These are phyloP conservation scores for Lipomyces yamadae DNA, from an alignment of 805 yeast species.

Conservation along the genomic window DNA sequence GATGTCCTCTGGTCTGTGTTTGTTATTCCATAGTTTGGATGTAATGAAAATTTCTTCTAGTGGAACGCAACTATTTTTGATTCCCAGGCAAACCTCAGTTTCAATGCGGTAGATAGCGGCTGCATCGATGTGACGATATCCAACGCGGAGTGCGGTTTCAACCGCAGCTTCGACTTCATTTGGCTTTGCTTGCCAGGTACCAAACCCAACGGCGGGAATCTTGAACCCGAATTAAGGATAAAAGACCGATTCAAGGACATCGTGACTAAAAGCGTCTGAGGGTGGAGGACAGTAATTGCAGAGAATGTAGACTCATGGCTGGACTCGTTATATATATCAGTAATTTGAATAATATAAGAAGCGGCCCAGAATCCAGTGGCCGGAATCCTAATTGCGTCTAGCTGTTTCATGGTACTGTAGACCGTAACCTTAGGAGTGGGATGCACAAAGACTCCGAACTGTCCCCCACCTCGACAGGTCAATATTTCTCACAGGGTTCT, in stretches of 20 bases:
- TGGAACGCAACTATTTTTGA: conserved; percentile 54
- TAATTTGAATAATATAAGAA: too few relatives aligned
- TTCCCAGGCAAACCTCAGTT: conserved; percentile 65
- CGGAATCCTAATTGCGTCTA: too few relatives aligned
- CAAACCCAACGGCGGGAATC: conserved; percentile 73
- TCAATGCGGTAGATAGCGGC: conserved; percentile 75
- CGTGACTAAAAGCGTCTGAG: background rate
- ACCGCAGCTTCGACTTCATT: conserved; percentile 58
- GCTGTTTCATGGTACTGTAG: too few relatives aligned
- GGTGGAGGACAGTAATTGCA: background rate
- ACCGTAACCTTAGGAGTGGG: too few relatives aligned
- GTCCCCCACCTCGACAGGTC: too few relatives aligned
- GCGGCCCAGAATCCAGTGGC: too few relatives aligned
- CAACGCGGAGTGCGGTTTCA: conserved; percentile 63
- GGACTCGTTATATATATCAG: background rate
- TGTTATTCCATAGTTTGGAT: conserved; percentile 50
- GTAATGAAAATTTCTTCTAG: conserved; percentile 52
- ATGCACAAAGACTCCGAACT: too few relatives aligned
- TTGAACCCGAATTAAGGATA: conserved; percentile 59
- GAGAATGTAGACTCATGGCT: background rate
- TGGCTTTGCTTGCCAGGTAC: conserved; percentile 63
- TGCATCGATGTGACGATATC: conserved; percentile 76
- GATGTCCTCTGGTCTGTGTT: conserved; percentile 43
- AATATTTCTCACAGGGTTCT: too few relatives aligned
- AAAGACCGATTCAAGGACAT: conserved; percentile 39